Percentiles rank a stretch among this genome's conserved stretches.
Evolutionary conservation across 768 basidiomycete species (phyloP).

Genomic region (Mrakia frigida): DNA sequence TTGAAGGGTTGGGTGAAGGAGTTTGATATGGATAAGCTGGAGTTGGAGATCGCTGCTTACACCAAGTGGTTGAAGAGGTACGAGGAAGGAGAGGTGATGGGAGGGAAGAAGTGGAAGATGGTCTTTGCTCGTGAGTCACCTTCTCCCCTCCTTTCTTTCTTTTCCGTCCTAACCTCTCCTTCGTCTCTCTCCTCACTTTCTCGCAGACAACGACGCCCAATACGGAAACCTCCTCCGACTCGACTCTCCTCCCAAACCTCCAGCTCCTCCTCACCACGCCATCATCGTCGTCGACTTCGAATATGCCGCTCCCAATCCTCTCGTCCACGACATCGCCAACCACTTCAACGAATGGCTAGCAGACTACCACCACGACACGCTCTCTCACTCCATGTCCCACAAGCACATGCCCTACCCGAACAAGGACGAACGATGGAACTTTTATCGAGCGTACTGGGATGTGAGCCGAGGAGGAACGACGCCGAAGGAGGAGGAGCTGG

Average conservation of each 20-base stretch:
- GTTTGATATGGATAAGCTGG: conserved; percentile 63
- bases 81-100: conserved; percentile 58
- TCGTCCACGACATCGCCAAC: conserved; percentile 84
- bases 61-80: conserved; percentile 60
- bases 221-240: conserved; percentile 85
- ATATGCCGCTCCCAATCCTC: conserved; percentile 86
- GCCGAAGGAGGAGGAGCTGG: conserved; percentile 51
- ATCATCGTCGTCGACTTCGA: conserved; percentile 97
- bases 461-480: conserved; percentile 37
- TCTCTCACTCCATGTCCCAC: conserved; percentile 44
- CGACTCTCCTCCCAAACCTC: conserved; percentile 48
- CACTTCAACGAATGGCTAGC: conserved; percentile 83
- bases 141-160: background rate
- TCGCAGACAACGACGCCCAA: conserved; percentile 92
- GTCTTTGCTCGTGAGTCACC: conserved; percentile 46
- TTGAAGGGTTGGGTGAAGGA: conserved; percentile 44
- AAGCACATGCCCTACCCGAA: conserved; percentile 64
- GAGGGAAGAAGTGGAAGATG: conserved; percentile 39
- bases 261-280: conserved; percentile 47
- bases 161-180: background rate
- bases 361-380: conserved; percentile 63
- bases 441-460: conserved; percentile 71
- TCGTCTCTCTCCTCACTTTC: conserved; percentile 37
- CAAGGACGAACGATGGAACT: conserved; percentile 64
- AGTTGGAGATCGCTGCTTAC: conserved; percentile 63